Conservation (phyloP, 176 grass and related monocot species). For the Bolboschoenus planiculmis region DNA sequence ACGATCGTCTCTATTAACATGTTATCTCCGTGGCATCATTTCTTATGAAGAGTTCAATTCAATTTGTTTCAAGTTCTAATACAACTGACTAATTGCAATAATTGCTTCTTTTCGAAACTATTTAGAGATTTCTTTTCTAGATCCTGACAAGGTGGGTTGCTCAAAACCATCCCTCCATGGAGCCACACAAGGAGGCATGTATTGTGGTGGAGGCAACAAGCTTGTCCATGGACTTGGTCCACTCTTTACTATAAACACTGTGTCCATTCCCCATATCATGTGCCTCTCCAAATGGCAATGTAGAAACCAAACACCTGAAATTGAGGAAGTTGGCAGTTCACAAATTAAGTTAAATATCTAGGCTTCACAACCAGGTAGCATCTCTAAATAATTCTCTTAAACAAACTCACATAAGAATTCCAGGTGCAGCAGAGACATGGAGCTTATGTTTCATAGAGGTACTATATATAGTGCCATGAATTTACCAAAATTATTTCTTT, state of each 20-base stretch:
- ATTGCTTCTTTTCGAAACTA: background rate
- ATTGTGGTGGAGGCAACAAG: conserved; percentile 43
- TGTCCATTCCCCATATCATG: conserved; percentile 51
- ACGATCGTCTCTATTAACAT: no score
- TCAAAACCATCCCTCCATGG: background rate
- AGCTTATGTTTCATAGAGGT: background rate
- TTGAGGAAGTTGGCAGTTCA: background rate
- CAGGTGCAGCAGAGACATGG: background rate
- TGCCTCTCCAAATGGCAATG: conserved; percentile 78
- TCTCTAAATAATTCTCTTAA: background rate
- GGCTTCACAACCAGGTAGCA: background rate
- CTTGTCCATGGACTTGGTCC: conserved; percentile 33
- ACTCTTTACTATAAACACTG: conserved; percentile 52
- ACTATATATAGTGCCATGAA: background rate
- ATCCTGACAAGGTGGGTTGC: background rate
- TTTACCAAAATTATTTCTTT: background rate
- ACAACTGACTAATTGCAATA: background rate
- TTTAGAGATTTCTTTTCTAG: background rate
- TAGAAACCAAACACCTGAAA: conserved; percentile 52
- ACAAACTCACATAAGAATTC: background rate
- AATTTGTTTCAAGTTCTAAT: background rate
- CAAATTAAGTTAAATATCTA: background rate
- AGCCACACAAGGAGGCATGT: conserved; percentile 40
- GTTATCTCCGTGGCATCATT: background rate
- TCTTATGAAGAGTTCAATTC: background rate